Percentiles rank a stretch among this genome's conserved stretches.
phyloP scores from a whole-genome alignment of 805 yeast genomes.

The Starmerella asiatica region DNA sequence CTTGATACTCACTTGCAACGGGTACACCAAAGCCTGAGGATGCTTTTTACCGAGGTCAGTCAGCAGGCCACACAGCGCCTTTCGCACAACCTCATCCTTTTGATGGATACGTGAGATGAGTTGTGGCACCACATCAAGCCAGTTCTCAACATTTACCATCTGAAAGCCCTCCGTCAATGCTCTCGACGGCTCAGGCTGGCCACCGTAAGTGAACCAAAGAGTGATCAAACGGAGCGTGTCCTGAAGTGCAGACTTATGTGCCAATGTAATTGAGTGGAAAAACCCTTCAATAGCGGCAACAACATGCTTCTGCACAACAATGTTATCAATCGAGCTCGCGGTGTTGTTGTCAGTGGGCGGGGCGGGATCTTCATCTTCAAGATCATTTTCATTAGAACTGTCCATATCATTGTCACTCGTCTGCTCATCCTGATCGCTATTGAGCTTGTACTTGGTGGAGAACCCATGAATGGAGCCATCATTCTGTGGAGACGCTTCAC shows the following conservation, averaged over 20 bases:
- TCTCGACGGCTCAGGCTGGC: conserved; percentile 75
- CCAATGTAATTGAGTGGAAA: conserved; percentile 83
- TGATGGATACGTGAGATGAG: conserved; percentile 92
- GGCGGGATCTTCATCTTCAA: conserved; percentile 18
- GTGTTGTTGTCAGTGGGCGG: conserved; percentile 3
- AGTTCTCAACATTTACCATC: conserved; percentile 77
- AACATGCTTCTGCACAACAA: conserved; percentile 70
- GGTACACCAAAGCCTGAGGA: conserved; percentile 93
- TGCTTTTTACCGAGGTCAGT: conserved; percentile 87
- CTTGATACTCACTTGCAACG: conserved; percentile 88
- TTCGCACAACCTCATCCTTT: conserved; percentile 72
- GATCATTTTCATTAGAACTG: background rate
- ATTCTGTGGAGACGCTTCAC: conserved; percentile 2
- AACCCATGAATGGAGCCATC: background rate
- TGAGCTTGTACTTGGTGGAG: background rate
- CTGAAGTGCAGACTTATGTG: conserved; percentile 76
- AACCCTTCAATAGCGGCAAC: conserved; percentile 94
- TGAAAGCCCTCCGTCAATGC: conserved; percentile 85
- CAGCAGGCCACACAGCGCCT: conserved; percentile 62
- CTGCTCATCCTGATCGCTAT: conserved; percentile 22
- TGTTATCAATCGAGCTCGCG: conserved; percentile 15
- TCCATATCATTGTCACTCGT: conserved; percentile 5
- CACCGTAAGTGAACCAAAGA: conserved; percentile 93
- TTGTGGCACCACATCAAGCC: conserved; percentile 94
- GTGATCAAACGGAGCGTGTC: conserved; percentile 84